Evolutionary conservation across 257 asterid genomes (phyloP).

Genomic region (Solanum boliviense): DNA sequence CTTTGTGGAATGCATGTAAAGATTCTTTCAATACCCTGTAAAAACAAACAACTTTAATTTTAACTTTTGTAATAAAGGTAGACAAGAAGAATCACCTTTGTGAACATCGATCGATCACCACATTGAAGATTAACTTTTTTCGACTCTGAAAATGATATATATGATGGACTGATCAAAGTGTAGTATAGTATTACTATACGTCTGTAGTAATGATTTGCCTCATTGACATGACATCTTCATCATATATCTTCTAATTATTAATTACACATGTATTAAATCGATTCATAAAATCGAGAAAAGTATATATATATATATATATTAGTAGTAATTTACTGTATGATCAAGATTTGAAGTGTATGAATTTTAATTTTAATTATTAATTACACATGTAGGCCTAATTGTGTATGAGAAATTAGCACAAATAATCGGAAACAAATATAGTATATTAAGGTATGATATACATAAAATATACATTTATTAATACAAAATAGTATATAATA

Average conservation of each 20-base stretch:
- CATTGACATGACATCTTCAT: neutral
- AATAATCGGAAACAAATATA: neutral
- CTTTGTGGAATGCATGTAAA: neutral
- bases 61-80: neutral
- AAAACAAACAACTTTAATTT: neutral
- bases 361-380: no score
- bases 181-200: neutral
- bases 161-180: neutral
- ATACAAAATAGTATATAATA: neutral
- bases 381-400: neutral
- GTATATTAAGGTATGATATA: neutral
- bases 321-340: neutral
- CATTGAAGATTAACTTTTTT: neutral
- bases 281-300: neutral
- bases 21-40: neutral
- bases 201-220: neutral
- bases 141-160: neutral
- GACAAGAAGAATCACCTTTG: slow-evolving; percentile 4
- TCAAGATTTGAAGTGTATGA: neutral
- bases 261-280: neutral
- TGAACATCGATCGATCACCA: neutral
- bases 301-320: neutral
- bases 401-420: neutral
- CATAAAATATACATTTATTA: neutral
- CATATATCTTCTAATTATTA: neutral